Base-by-base conservation (phyloP, 129 eudicot species). In the Artemisia argyi region DNA sequence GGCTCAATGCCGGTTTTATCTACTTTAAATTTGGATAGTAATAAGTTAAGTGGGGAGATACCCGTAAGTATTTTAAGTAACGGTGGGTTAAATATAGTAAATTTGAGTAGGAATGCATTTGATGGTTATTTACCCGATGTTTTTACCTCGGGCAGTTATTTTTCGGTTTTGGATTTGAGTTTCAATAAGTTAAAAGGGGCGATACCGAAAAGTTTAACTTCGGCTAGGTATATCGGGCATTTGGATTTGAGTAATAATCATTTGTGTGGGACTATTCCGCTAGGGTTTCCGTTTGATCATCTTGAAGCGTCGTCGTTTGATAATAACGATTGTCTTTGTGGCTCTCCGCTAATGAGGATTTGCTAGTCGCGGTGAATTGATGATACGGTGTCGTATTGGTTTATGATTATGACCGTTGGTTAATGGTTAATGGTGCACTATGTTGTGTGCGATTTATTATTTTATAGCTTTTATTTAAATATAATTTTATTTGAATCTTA, bases 1-100 rank as follows among this genome's bases (percentile, higher is more conserved):
- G 96, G 95, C 0, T 81, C 89, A 62, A 93, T 93, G 98, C 81
- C 81, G 77, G 96, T 89, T 12, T 85, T 93, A 0, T 86, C 98
- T 0, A 87, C 95, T 5, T 85, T 93, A 6, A 93, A 84, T 49
- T 26, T 93, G 2, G 96, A 93, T 65, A 81, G 86, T 26, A 93
- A 93, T 80, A 76, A 64, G 35, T 4, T 93, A 0, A 52, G 84
- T 10, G 95, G 98, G 2, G 68, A 13, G 62, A 81, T 93, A 1
- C 98, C 98, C 2, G 69, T 76, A 0, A 55, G 83, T 20, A 16
- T 92, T 57, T 26, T 89, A 18, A 70, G 95, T 68, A 81, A 77
- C 68, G 49, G 80, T 50, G 96, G 96, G 16, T 47, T 93, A 46
- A 87, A 82, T 73, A 88, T 93, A 2, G 24, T 93, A 65, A 93